These are phyloP conservation scores for Fusarium pseudoanthophilum DNA, from an alignment of 2,329 filamentous ascomycete species.

Conservation along the genomic window DNA sequence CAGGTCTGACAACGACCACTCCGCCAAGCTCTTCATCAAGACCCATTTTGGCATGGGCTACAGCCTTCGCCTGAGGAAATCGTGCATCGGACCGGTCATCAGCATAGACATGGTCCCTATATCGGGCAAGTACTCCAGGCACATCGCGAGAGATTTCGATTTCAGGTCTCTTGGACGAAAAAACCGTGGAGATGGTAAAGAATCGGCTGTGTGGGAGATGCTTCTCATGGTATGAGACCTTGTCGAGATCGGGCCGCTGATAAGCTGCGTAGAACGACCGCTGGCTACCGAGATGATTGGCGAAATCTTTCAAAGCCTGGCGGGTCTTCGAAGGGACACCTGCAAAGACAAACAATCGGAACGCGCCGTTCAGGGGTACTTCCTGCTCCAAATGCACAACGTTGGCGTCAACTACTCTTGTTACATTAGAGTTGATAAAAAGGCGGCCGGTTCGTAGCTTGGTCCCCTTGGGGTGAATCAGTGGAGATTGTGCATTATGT, in stretches of 20 bases:
- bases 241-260: slow-evolving; percentile 67
- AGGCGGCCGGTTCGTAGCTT: slow-evolving; percentile 79
- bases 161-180: slow-evolving; percentile 72
- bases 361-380: slow-evolving; percentile 87
- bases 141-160: slow-evolving; percentile 79
- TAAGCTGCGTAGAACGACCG: slow-evolving; percentile 79
- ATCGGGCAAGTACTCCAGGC: slow-evolving; percentile 76
- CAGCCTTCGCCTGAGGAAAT: slow-evolving; percentile 74
- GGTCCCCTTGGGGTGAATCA: slow-evolving; percentile 74
- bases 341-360: slow-evolving; percentile 87
- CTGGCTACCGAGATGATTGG: slow-evolving; percentile 70
- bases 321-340: slow-evolving; percentile 71
- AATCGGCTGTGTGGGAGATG: slow-evolving; percentile 88
- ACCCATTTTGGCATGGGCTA: slow-evolving; percentile 89
- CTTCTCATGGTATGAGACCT: slow-evolving; percentile 79
- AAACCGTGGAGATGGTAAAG: slow-evolving; percentile 81
- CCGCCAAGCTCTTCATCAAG: slow-evolving; percentile 78
- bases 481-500: slow-evolving; percentile 75
- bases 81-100: slow-evolving; percentile 82
- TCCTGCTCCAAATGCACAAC: slow-evolving; percentile 91
- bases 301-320: slow-evolving; percentile 76
- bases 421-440: slow-evolving; percentile 82
- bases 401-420: slow-evolving; percentile 88
- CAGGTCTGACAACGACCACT: slow-evolving; percentile 84
- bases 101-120: slow-evolving; percentile 85